Conservation (phyloP, 805 yeast genomes). For the Ogataea paraovalis region DNA sequence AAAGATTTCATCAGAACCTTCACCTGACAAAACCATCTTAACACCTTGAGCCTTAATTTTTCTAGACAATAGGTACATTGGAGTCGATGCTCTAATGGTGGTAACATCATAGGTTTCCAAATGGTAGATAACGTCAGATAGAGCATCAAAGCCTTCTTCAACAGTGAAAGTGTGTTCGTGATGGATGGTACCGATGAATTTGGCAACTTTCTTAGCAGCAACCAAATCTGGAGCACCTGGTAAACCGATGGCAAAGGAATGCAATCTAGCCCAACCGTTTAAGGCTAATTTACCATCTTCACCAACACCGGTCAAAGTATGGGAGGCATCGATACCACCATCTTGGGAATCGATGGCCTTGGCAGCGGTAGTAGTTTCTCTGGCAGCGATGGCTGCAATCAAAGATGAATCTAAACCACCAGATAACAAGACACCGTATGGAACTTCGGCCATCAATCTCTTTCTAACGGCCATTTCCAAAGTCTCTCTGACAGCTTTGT, state of each 20-base stretch:
- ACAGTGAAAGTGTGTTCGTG: slow-evolving; percentile 97
- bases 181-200: slow-evolving; percentile 91
- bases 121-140: slow-evolving; percentile 90
- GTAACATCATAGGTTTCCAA: slow-evolving; percentile 98
- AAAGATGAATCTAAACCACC: slow-evolving; percentile 98
- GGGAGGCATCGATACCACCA: slow-evolving; percentile 57
- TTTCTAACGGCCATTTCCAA: slow-evolving; percentile 95
- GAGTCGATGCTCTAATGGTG: slow-evolving; percentile 98
- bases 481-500: slow-evolving; percentile 64
- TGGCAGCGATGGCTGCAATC: slow-evolving; percentile 95
- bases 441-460: slow-evolving; percentile 99
- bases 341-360: slow-evolving; percentile 39
- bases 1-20: slow-evolving; percentile 98
- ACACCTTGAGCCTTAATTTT: slow-evolving; percentile 99
- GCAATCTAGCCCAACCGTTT: slow-evolving; percentile 74
- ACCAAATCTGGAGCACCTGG: slow-evolving; percentile 97
- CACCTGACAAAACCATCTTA: slow-evolving; percentile 98
- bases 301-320: slow-evolving; percentile 87
- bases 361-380: slow-evolving; percentile 85
- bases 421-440: slow-evolving; percentile 94
- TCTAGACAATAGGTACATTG: slow-evolving; percentile 94
- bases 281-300: slow-evolving; percentile 78
- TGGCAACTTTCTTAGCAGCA: slow-evolving; percentile 96
- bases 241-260: slow-evolving; percentile 95
- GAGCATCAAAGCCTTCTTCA: slow-evolving; percentile 94